Percentiles rank a stretch among this genome's conserved stretches.
Conservation (phyloP, 2,329 filamentous ascomycete genomes). For the Alternaria viburni region DNA sequence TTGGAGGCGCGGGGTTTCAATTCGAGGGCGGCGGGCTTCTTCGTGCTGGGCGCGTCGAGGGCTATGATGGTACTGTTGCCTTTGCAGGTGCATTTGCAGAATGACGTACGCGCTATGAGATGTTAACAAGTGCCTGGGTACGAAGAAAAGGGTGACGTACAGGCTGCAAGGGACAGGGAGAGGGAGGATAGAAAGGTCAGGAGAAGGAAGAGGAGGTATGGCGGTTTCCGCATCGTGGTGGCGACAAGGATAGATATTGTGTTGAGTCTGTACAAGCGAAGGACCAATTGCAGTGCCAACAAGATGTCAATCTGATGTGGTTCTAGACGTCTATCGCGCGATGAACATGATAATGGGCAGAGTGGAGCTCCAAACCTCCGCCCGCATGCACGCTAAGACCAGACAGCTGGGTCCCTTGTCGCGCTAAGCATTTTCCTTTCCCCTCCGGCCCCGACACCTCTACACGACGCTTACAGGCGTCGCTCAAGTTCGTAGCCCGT, state of each 20-base stretch:
- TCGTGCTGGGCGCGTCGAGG: constrained; percentile 56
- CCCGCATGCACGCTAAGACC: constrained; percentile 21
- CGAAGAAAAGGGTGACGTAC: constrained; percentile 39
- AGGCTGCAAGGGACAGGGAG: constrained; percentile 51
- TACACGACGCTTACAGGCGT: constrained; percentile 22
- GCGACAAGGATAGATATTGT: background rate
- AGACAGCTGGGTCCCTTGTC: constrained; percentile 20
- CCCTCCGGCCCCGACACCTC: constrained; percentile 17
- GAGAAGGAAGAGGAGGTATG: constrained; percentile 30
- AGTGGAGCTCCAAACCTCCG: constrained; percentile 19
- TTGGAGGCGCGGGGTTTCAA: constrained; percentile 37
- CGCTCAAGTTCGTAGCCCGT: constrained; percentile 11
- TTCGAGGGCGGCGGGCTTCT: constrained; percentile 29
- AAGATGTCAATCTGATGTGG: background rate
- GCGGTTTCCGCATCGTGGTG: constrained; percentile 31
- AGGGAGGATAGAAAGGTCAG: constrained; percentile 44
- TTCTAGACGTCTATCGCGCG: background rate
- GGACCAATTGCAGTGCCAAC: background rate
- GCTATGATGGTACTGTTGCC: constrained; percentile 72
- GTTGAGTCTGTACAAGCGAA: background rate
- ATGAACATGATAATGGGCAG: constrained; percentile 6
- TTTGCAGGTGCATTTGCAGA: constrained; percentile 76
- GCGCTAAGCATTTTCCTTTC: constrained; percentile 46
- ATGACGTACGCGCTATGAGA: constrained; percentile 61
- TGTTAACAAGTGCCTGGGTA: background rate